Evolutionary conservation across 1,139 yeast species (phyloP).

Genomic region (Lodderomyces orthopsilosis): DNA sequence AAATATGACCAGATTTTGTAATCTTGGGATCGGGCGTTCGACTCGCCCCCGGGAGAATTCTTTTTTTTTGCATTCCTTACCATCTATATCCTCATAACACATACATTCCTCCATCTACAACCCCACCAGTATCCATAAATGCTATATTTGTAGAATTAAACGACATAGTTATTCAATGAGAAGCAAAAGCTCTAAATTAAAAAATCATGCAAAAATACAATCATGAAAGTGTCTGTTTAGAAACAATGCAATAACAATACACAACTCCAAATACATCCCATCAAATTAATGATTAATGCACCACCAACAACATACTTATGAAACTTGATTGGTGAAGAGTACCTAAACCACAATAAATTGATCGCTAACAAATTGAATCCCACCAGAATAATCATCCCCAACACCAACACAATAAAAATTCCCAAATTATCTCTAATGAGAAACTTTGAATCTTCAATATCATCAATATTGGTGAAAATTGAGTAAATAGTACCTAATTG

Average conservation of each 20-base stretch:
- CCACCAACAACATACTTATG: conserved; percentile 30
- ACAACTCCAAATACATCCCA: conserved; percentile 24
- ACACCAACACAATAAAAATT: conserved; percentile 30
- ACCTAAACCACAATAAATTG: conserved; percentile 30
- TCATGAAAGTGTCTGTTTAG: neutral
- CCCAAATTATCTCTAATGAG: conserved; percentile 31
- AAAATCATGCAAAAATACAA: no score
- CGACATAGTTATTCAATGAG: neutral
- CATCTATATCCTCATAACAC: neutral
- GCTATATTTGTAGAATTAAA: neutral
- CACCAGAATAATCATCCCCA: conserved; percentile 35
- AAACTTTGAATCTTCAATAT: conserved; percentile 22
- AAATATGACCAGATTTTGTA: conserved; percentile 43
- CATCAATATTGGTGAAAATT: conserved; percentile 24
- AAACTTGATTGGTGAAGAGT: conserved; percentile 23
- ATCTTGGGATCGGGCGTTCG: conserved; percentile 86
- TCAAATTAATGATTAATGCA: conserved; percentile 28
- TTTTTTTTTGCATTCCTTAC: conserved; percentile 26
- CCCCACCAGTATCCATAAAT: neutral
- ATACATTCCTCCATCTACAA: neutral
- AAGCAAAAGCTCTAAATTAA: neutral
- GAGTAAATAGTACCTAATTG: conserved; percentile 44
- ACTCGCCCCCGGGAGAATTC: conserved; percentile 76
- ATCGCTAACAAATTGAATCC: conserved; percentile 34
- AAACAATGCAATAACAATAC: conserved; percentile 7